Conservation (phyloP, 805 yeast species). For the Blastobotrys attinorum region DNA sequence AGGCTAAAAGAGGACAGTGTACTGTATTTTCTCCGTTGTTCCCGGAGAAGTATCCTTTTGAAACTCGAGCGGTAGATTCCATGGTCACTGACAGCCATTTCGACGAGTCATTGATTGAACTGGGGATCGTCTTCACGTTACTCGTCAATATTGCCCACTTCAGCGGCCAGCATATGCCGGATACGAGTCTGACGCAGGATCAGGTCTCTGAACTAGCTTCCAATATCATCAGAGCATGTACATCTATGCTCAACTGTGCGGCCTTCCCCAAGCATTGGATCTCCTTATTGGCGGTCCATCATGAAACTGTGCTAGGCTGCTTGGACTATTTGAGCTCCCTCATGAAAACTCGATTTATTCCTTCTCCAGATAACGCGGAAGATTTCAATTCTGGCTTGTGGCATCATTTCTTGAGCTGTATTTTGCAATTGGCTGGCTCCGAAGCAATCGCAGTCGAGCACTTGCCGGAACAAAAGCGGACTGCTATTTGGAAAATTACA, state of each 20-base stretch:
- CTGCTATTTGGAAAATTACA: constrained; percentile 57
- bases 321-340: constrained; percentile 38
- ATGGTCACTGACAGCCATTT: constrained; percentile 59
- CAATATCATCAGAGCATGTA: constrained; percentile 23
- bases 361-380: constrained; percentile 42
- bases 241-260: constrained; percentile 21
- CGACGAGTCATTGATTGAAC: constrained; percentile 66
- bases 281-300: constrained; percentile 37
- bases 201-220: constrained; percentile 23
- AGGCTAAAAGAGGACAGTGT: constrained; percentile 55
- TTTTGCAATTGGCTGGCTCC: constrained; percentile 53
- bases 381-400: constrained; percentile 54
- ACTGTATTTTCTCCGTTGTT: constrained; percentile 46
- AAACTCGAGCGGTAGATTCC: constrained; percentile 61
- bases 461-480: constrained; percentile 62
- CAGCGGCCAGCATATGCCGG: constrained; percentile 16
- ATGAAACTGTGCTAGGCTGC: constrained; percentile 24
- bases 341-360: constrained; percentile 44
- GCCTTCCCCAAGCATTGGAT: constrained; percentile 54
- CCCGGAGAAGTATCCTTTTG: constrained; percentile 60
- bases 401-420: constrained; percentile 55
- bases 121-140: constrained; percentile 45
- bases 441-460: constrained; percentile 64
- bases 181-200: constrained; percentile 18
- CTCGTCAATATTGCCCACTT: constrained; percentile 21